Conservation (phyloP, 805 yeast species). For the Sugiyamaella americana region DNA sequence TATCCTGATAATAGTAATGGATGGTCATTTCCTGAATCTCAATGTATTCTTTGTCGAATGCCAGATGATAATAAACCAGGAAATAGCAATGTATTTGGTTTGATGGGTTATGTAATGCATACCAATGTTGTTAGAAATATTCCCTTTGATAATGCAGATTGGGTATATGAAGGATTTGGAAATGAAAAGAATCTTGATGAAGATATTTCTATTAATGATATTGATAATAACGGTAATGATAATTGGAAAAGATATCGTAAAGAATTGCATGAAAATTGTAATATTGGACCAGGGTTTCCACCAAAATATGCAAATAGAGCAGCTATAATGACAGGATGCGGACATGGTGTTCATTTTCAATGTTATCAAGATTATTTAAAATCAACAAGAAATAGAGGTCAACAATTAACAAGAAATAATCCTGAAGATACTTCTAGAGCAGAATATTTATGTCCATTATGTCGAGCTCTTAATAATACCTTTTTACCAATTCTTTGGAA, state of each 20-base stretch:
- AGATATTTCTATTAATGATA: slow-evolving; percentile 5
- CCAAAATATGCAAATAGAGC: slow-evolving; percentile 17
- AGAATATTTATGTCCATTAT: slow-evolving; percentile 84
- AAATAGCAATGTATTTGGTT: slow-evolving; percentile 60
- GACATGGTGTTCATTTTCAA: slow-evolving; percentile 85
- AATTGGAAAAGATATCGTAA: slow-evolving; percentile 38
- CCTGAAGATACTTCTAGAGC: slow-evolving; percentile 67
- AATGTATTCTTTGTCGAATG: slow-evolving; percentile 79
- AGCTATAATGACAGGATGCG: slow-evolving; percentile 65
- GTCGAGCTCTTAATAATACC: slow-evolving; percentile 79
- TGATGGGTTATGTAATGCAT: slow-evolving; percentile 55
- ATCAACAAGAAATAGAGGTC: slow-evolving; percentile 49
- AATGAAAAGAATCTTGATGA: slow-evolving; percentile 40
- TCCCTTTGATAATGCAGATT: slow-evolving; percentile 57
- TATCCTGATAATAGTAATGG: slow-evolving; percentile 24
- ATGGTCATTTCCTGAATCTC: slow-evolving; percentile 69
- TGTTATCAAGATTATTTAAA: slow-evolving; percentile 60
- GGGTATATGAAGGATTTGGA: slow-evolving; percentile 60
- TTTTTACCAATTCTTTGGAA: slow-evolving; percentile 72
- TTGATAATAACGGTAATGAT: slow-evolving; percentile 20
- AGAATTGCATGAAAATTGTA: slow-evolving; percentile 34
- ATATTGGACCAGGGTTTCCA: slow-evolving; percentile 71
- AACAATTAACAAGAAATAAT: slow-evolving; percentile 72
- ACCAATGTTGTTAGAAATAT: slow-evolving; percentile 56
- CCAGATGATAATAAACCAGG: slow-evolving; percentile 42